Base-by-base conservation (phyloP, 305 asterid genomes). In the Fraxinus ornus region DNA sequence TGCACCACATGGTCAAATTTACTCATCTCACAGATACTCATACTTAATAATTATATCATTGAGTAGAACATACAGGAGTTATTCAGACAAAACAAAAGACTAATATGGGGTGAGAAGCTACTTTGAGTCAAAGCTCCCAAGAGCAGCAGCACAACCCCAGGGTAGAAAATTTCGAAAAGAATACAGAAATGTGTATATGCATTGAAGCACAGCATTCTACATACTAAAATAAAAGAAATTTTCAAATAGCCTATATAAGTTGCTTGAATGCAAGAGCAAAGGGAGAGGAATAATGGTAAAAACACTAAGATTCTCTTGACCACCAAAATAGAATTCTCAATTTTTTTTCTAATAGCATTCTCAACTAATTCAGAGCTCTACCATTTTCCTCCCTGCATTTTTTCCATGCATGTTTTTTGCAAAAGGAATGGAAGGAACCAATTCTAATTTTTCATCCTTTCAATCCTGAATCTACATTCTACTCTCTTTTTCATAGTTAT, bases 1-100 rank as follows among this genome's bases (percentile, higher is more conserved):
- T 97, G 94, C 81, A 84, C 77, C 64, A 90, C 62, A 85, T 81
- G 52, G 83, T 82, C 74, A 84, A 74, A 82, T 82, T 41, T 79
- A 44, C 41, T 28, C 33, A 22, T 81, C 81, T 75, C 30, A 77
- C 37, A 82, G 76, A 83, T 76, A 70, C 76, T 44, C 36, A 75
- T 47, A 73, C 78, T 49, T 41, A 76, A 66, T 0, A 33, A 3
- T 37, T 70, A 80, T 30, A 5, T 71, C 28, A 78, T 32, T 5
- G 49, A 85, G 26, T 32, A 26, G 41, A 37, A 80, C 55, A 36
- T 36, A 68, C 32, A 12, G 37, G 33, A 76, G 57, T 72, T 26
- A 24, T 49, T 66, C n/a, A n/a, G 76, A 19, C 36, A 39, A 41
- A 80, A 71, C 24, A 33, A 71, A 33, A 71, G 47, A 71, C 44